Conservation (phyloP, 306 rosid genomes). For the Pyrus communis region DNA sequence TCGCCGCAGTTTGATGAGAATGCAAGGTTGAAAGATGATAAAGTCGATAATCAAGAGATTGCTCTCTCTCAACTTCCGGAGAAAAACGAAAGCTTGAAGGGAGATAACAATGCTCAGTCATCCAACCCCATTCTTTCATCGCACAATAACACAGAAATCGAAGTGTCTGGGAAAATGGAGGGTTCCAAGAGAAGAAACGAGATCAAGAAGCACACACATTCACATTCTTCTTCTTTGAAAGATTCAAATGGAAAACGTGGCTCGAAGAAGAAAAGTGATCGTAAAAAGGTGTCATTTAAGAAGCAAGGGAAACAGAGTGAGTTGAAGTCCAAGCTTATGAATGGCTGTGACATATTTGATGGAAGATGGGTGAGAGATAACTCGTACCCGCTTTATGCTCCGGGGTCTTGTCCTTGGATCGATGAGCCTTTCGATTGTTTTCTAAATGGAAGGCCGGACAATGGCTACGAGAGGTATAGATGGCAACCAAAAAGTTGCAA, state of each 20-base stretch:
- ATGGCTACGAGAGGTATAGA: conserved; percentile 16
- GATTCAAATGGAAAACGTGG: neutral
- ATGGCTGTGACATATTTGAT: conserved; percentile 11
- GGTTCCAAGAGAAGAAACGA: neutral
- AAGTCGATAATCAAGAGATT: neutral
- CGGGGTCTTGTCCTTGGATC: conserved; percentile 15
- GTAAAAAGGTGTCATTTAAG: neutral
- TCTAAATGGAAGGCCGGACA: conserved; percentile 11
- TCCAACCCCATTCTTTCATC: neutral
- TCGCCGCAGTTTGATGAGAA: neutral
- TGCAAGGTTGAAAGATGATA: neutral
- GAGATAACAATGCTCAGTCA: neutral
- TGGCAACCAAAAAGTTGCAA: conserved; percentile 20
- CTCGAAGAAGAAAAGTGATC: neutral
- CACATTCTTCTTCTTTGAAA: neutral
- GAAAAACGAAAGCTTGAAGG: neutral
- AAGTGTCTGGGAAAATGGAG: neutral
- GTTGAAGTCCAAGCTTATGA: neutral
- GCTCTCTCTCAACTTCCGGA: neutral
- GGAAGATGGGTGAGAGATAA: conserved; percentile 20
- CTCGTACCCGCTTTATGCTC: conserved; percentile 10
- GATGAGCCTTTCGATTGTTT: conserved; percentile 22
- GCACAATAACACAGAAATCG: neutral
- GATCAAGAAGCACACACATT: neutral
- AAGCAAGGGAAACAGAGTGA: neutral